These are phyloP conservation scores for Earliella scabrosa DNA, from an alignment of 1,284 basidiomycete genomes.

Conservation along the genomic window DNA sequence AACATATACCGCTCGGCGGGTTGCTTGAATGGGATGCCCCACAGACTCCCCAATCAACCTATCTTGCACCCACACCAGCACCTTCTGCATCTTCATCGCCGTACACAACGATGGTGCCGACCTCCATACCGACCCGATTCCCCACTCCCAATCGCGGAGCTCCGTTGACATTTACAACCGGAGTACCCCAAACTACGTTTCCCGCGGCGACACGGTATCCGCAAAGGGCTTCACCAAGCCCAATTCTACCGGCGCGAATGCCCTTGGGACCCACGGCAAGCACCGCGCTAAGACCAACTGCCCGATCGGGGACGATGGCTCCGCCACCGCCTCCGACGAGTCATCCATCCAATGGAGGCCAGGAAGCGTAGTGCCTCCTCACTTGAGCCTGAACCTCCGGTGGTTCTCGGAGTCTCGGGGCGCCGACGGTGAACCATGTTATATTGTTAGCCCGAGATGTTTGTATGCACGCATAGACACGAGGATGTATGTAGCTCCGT, in stretches of 20 bases:
- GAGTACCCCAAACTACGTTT: background rate
- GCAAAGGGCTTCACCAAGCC: background rate
- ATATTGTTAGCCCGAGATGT: no score
- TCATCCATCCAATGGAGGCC: background rate
- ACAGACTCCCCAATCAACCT: background rate
- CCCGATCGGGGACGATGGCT: slow-evolving; percentile 3
- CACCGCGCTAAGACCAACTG: slow-evolving; percentile 18
- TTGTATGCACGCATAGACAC: no score
- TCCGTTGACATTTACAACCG: slow-evolving; percentile 1
- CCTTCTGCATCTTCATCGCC: slow-evolving; percentile 25
- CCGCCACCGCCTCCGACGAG: slow-evolving; percentile 16
- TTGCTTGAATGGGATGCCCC: slow-evolving; percentile 64
- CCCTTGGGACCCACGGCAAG: slow-evolving; percentile 32
- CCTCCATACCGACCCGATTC: background rate
- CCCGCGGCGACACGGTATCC: background rate
- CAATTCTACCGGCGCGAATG: slow-evolving; percentile 26
- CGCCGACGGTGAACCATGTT: background rate
- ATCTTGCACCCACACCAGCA: slow-evolving; percentile 9
- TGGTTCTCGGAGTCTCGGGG: background rate
- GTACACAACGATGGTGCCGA: slow-evolving; percentile 1
- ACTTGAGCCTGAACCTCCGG: background rate
- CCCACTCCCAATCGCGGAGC: background rate
- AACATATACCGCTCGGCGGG: slow-evolving; percentile 91
- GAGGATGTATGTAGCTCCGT: no score
- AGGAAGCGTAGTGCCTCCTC: background rate